These are phyloP conservation scores for Neltuma alba DNA, from an alignment of 306 rosid genomes.

Conservation along the genomic window DNA sequence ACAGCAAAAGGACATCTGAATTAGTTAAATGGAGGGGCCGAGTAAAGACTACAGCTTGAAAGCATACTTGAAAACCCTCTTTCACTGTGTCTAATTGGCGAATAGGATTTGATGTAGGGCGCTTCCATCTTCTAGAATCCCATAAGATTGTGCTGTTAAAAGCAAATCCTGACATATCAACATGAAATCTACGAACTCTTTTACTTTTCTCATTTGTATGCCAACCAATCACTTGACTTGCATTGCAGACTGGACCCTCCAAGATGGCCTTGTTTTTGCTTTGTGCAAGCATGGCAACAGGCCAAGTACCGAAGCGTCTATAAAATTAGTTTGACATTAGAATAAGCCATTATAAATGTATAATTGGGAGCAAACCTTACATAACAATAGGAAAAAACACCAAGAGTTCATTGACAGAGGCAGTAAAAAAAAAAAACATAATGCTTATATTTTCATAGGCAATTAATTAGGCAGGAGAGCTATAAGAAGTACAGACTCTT, in stretches of 20 bases:
- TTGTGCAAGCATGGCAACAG: slow-evolving; percentile 94
- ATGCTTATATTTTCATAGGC: slow-evolving; percentile 17
- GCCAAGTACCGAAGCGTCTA: slow-evolving; percentile 97
- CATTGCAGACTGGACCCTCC: slow-evolving; percentile 98
- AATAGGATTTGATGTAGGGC: slow-evolving; percentile 67
- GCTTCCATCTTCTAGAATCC: slow-evolving; percentile 92
- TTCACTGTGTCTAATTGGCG: slow-evolving; percentile 87
- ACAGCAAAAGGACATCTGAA: slow-evolving; percentile 11
- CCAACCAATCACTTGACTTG: slow-evolving; percentile 95
- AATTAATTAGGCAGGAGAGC: neutral
- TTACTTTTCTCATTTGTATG: slow-evolving; percentile 94
- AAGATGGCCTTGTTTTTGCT: slow-evolving; percentile 94
- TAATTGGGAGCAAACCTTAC: slow-evolving; percentile 18
- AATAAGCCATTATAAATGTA: slow-evolving; percentile 14
- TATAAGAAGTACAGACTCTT: neutral
- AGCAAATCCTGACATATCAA: slow-evolving; percentile 99
- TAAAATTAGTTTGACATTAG: slow-evolving; percentile 41
- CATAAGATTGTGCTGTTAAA: slow-evolving; percentile 95
- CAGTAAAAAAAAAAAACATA: slow-evolving; percentile 7
- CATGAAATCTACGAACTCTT: slow-evolving; percentile 93
- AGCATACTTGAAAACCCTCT: slow-evolving; percentile 92
- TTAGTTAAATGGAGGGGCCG: slow-evolving; percentile 28
- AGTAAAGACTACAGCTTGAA: slow-evolving; percentile 33
- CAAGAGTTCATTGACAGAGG: slow-evolving; percentile 16
- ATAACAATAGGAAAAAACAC: slow-evolving; percentile 6